Evolutionary conservation across 1,139 yeast species (phyloP), one percentile per base, ranked within the genome.

Genomic region (Yamadazyma conglobata): DNA sequence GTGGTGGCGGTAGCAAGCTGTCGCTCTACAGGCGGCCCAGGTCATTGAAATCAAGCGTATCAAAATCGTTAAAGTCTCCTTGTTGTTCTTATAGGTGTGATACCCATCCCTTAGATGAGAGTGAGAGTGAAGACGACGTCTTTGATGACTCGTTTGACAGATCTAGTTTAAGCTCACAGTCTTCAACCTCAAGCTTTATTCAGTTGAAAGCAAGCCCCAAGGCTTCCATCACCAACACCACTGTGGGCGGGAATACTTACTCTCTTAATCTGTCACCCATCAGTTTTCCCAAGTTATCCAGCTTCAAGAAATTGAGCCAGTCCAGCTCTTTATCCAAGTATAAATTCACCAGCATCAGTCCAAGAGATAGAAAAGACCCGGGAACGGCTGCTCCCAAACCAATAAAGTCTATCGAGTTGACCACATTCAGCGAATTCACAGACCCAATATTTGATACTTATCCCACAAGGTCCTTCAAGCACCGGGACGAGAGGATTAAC

Each of bases 401-500:
- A 8, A 20, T 28, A 24, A 27, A 27, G 12, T 20, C 24, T 5
- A 27, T 27, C 10, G 30, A 27, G 16, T 10, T 27, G 25, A 27
- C 30, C 6, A 19, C 30, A 3, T 27, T 27, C 10, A 27, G 21
- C 15, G 19, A 20, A 10, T 16, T 21, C 13, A 13, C 17, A 4
- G 25, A 5, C 11, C 30, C 24, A 14, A 12, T 22, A 3, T 21
- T 27, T 10, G 25, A 27, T 14, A 22, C 18, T 22, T 22, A n/a
- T n/a, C 31, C 31, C 4, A 22, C 26, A 7, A 28, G 22, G 19
- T 22, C 48, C 3, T 56, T 53, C 39, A 61, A 55, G 34, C 55
- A 61, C 26, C 52, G 79, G 38, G 77, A 73, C 36, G 64, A 60
- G 24, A 53, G 80, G 24, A 54, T 70, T 17, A 73, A 73, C 41